Conservation (phyloP, 2,329 filamentous ascomycete genomes). For the Arachnomyces sp. region DNA sequence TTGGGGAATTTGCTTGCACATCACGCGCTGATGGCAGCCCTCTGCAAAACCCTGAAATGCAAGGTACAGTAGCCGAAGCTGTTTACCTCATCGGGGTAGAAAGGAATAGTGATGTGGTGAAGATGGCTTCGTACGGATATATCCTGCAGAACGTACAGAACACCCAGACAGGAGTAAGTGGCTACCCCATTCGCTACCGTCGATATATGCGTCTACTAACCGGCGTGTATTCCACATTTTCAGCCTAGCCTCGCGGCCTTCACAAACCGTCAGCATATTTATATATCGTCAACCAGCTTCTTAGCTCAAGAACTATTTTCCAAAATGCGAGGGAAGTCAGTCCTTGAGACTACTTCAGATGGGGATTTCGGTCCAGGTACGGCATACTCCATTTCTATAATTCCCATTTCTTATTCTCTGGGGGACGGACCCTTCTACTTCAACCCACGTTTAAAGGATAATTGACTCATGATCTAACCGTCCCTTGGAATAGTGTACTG, state of each 20-base stretch:
- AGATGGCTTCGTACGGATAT: slow-evolving; percentile 23
- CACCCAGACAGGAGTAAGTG: slow-evolving; percentile 11
- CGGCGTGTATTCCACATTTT: neutral
- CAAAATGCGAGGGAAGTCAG: slow-evolving; percentile 22
- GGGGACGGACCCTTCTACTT: no score
- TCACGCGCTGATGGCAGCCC: no score
- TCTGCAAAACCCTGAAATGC: slow-evolving; percentile 1
- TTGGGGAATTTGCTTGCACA: no score
- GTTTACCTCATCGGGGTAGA: slow-evolving; percentile 48
- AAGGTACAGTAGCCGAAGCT: slow-evolving; percentile 54
- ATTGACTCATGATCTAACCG: slow-evolving; percentile 4
- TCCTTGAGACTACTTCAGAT: slow-evolving; percentile 21
- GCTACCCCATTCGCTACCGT: neutral
- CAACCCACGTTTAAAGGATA: neutral
- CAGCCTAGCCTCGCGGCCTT: slow-evolving; percentile 27
- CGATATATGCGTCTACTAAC: neutral
- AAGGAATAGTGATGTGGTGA: slow-evolving; percentile 25
- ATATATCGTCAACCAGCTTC: slow-evolving; percentile 26
- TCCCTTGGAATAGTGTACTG: slow-evolving; percentile 21
- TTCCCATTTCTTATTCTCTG: no score
- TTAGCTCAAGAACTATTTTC: slow-evolving; percentile 30
- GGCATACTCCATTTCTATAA: neutral
- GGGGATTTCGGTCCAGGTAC: slow-evolving; percentile 18
- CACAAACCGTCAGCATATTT: slow-evolving; percentile 19
- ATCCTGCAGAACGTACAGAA: slow-evolving; percentile 22